Base-by-base conservation (phyloP, 1,139 yeast genomes). In the Pichia sp. region DNA sequence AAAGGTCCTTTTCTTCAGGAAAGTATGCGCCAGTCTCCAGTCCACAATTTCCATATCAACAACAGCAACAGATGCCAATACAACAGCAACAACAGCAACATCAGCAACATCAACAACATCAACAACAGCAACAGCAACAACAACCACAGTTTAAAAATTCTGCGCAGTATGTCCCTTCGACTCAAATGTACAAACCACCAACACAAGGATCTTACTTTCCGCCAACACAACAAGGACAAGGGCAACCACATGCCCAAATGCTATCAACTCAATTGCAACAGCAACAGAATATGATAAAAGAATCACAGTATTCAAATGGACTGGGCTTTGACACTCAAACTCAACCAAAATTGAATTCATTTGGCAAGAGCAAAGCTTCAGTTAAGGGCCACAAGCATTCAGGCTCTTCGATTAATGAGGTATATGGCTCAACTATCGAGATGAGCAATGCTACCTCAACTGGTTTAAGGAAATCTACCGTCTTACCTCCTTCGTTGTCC, bases 371-470 rank as follows among this genome's bases (percentile, higher is more conserved):
- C 12, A 55, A 51, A 33, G 29, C 7, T 27, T n/a, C 47, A 10
- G 14, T 4, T 5, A 46, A 29, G 17, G 49, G 48, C 27, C 42
- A 49, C 12, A 48, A 46, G 27, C 54, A 46, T 7, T 58, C 63
- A 0, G 50, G 49, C 6, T 53, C 60, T 30, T 58, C 64, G 2
- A 54, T 58, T 6, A 59, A 64, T 45, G 62, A 62, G 2, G 63
- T 65, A 1, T 67, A 66, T 55, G 70, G 69, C 6, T 55, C 62
- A 8, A 62, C 58, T 42, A 49, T 61, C 27, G 62, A 61, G 16
- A 61, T 63, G 1, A 67, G 64, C 46, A 55, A 53, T 30, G 63
- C 64, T 1, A 60, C 65, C 4, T 56, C 67, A 0, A 55, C 61
- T 0, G 50, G 48, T 14, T 30, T 59, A 1, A 43, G 63, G 46